A percentile compares a stretch with the other conserved stretches of the same genome.
phyloP scores from a whole-genome alignment of 1,139 yeast genomes.

The Candida sp. region DNA sequence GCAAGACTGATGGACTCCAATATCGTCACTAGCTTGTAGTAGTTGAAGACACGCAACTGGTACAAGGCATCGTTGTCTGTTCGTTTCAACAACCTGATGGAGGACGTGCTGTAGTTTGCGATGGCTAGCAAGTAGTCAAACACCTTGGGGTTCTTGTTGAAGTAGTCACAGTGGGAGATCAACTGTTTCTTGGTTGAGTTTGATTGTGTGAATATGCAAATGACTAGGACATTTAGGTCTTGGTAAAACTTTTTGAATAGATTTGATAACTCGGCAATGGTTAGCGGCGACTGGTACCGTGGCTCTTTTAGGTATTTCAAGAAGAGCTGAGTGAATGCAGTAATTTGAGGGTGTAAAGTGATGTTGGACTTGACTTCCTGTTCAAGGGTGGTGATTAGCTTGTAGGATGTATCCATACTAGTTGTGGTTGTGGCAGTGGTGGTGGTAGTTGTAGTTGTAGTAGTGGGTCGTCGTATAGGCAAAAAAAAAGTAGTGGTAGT shows the following conservation, averaged over 20 bases:
- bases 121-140: constrained; percentile 50
- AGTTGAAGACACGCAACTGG: constrained; percentile 47
- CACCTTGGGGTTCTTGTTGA: constrained; percentile 32
- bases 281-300: constrained; percentile 45
- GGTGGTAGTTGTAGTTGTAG: too few relatives aligned
- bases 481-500: too few relatives aligned
- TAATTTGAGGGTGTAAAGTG: constrained; percentile 15
- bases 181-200: constrained; percentile 44
- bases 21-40: constrained; percentile 41
- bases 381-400: constrained; percentile 12
- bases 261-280: constrained; percentile 35
- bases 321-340: constrained; percentile 24
- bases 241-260: constrained; percentile 40
- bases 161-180: constrained; percentile 32
- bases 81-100: constrained; percentile 43
- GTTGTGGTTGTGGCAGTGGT: not conserved
- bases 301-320: constrained; percentile 47
- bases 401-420: constrained; percentile 10
- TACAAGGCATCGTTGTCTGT: constrained; percentile 39
- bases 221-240: constrained; percentile 40
- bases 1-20: constrained; percentile 39
- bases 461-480: too few relatives aligned
- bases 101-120: constrained; percentile 44
- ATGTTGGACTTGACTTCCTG: constrained; percentile 15
- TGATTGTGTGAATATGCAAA: constrained; percentile 41